Evolutionary conservation across 768 basidiomycete genomes (phyloP).

Genomic region (Agrocybe chaxingu): DNA sequence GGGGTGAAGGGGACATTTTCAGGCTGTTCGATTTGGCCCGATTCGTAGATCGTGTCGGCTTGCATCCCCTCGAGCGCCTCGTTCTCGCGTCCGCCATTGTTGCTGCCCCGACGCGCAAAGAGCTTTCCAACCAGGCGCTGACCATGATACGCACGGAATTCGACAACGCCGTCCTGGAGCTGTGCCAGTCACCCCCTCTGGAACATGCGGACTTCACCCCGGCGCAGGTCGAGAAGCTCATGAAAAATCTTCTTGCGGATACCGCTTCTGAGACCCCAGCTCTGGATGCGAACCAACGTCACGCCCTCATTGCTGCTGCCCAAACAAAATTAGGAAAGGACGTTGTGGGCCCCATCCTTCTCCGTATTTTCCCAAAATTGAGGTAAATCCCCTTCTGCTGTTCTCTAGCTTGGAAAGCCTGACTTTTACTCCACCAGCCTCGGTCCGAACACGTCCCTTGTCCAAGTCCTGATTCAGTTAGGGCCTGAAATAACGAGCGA

Average conservation of each 20-base stretch:
- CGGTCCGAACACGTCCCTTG: slow-evolving; percentile 61
- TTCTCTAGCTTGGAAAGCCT: slow-evolving; percentile 10
- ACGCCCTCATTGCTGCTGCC: slow-evolving; percentile 69
- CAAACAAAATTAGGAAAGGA: slow-evolving; percentile 82
- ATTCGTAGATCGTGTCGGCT: slow-evolving; percentile 78
- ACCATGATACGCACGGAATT: slow-evolving; percentile 74
- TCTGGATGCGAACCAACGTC: slow-evolving; percentile 69
- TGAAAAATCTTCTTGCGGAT: slow-evolving; percentile 78
- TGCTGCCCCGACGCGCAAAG: slow-evolving; percentile 52
- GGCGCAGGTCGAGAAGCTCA: slow-evolving; percentile 71
- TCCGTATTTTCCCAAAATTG: slow-evolving; percentile 68
- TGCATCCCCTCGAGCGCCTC: slow-evolving; percentile 76
- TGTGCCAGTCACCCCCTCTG: slow-evolving; percentile 79
- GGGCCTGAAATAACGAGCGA: slow-evolving; percentile 80
- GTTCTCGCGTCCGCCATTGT: slow-evolving; percentile 75
- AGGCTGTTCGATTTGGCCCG: slow-evolving; percentile 79
- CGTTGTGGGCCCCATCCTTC: slow-evolving; percentile 68
- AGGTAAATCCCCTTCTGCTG: slow-evolving; percentile 43
- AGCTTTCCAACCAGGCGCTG: slow-evolving; percentile 61
- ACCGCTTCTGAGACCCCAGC: slow-evolving; percentile 65
- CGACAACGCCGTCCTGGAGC: slow-evolving; percentile 69
- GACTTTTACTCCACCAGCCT: slow-evolving; percentile 41
- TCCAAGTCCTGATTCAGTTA: slow-evolving; percentile 73
- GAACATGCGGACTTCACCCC: slow-evolving; percentile 79
- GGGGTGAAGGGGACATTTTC: slow-evolving; percentile 81